Conservation (phyloP, 2,329 filamentous ascomycete species). For the Neurospora sp. region DNA sequence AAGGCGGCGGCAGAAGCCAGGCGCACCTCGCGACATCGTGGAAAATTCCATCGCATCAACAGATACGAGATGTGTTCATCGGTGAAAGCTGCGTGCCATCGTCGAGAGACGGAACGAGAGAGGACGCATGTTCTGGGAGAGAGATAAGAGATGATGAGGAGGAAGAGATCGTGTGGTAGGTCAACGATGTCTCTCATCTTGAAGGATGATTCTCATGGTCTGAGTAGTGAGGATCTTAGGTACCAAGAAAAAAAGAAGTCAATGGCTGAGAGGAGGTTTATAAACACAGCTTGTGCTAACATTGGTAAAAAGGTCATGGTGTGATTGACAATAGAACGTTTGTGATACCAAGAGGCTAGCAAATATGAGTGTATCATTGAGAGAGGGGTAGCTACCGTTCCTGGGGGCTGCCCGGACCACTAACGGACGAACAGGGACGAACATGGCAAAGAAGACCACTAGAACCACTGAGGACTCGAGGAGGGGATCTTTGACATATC, state of each 20-base stretch:
- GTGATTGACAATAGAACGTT: background rate
- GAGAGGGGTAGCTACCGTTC: background rate
- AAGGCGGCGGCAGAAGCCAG: slow-evolving; percentile 17
- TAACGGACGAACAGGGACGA: background rate
- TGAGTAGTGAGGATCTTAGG: background rate
- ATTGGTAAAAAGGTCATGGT: background rate
- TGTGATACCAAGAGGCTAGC: background rate
- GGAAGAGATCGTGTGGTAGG: slow-evolving; percentile 49
- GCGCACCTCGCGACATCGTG: slow-evolving; percentile 42
- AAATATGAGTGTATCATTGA: background rate
- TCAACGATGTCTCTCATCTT: slow-evolving; percentile 28
- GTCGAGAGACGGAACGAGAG: slow-evolving; percentile 40
- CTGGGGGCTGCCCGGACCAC: background rate
- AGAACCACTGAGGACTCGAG: background rate
- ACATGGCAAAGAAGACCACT: background rate
- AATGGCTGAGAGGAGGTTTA: background rate
- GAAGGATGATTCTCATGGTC: background rate
- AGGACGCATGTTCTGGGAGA: slow-evolving; percentile 38
- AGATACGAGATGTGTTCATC: slow-evolving; percentile 34
- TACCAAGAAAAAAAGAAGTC: background rate
- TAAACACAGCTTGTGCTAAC: background rate
- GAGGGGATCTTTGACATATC: background rate
- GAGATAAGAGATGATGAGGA: slow-evolving; percentile 40
- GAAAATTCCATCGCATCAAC: slow-evolving; percentile 41
- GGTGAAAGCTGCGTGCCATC: slow-evolving; percentile 40